A percentile compares a stretch with the other conserved stretches of the same genome.
phyloP scores from a whole-genome alignment of 2,329 filamentous ascomycete genomes.

The Grosmannia huntii region DNA sequence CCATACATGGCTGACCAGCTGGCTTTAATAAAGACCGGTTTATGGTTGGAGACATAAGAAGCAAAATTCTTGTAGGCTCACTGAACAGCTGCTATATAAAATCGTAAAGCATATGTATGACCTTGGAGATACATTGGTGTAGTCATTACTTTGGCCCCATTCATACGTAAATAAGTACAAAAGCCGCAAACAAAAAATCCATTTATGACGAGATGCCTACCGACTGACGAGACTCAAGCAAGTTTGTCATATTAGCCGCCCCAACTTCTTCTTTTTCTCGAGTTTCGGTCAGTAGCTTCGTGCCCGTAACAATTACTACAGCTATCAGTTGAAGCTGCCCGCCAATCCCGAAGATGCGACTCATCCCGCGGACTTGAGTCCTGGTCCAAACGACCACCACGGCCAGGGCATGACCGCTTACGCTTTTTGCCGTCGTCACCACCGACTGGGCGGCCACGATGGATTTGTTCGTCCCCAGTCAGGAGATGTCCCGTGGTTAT shows the following conservation, averaged over 20 bases:
- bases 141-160: too few relatives aligned
- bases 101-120: too few relatives aligned
- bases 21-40: neutral
- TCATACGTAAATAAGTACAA: neutral
- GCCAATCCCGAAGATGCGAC: neutral
- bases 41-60: too few relatives aligned
- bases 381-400: neutral
- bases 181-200: neutral
- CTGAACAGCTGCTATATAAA: neutral
- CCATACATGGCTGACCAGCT: neutral
- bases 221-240: too few relatives aligned
- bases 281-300: neutral
- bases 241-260: neutral
- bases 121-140: neutral
- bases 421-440: constrained; percentile 10
- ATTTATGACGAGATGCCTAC: too few relatives aligned
- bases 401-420: constrained; percentile 7
- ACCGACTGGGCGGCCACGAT: neutral
- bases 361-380: neutral
- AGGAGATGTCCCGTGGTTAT: constrained; percentile 30
- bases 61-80: neutral
- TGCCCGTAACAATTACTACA: neutral
- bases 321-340: neutral
- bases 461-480: constrained; percentile 11
- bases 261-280: constrained; percentile 8